Conservation (phyloP, 768 basidiomycete genomes). For the Agaricus subrufescens region DNA sequence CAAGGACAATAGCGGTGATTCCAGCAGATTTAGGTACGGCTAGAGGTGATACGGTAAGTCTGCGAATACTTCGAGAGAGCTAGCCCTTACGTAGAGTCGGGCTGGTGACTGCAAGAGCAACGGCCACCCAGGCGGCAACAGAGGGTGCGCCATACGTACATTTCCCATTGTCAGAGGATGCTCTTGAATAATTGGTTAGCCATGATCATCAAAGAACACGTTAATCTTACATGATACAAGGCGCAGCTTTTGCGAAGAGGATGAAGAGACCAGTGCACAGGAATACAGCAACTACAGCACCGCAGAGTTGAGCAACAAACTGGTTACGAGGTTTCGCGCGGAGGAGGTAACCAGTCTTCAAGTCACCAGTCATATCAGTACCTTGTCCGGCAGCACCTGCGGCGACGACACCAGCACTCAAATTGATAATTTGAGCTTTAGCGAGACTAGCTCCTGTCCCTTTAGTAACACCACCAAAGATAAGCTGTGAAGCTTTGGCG, state of each 20-base stretch:
- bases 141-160: conserved; percentile 57
- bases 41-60: conserved; percentile 12
- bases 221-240: conserved; percentile 48
- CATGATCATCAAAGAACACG: background rate
- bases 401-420: conserved; percentile 49
- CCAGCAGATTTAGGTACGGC: conserved; percentile 53
- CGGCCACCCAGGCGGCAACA: conserved; percentile 53
- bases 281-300: conserved; percentile 58
- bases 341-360: conserved; percentile 68
- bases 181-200: conserved; percentile 13
- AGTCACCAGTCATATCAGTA: conserved; percentile 61
- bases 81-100: conserved; percentile 38
- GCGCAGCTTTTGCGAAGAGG: conserved; percentile 57
- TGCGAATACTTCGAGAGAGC: background rate
- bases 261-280: conserved; percentile 54
- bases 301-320: conserved; percentile 56
- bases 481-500: conserved; percentile 58
- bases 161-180: conserved; percentile 19
- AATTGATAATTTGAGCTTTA: conserved; percentile 42
- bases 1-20: conserved; percentile 52
- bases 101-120: conserved; percentile 45
- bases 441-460: conserved; percentile 28
- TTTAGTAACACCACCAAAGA: conserved; percentile 60
- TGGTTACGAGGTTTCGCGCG: conserved; percentile 60
- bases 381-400: conserved; percentile 54